These are phyloP conservation scores for Botrytis fabae DNA, from an alignment of 2,329 filamentous ascomycete genomes.

Conservation along the genomic window DNA sequence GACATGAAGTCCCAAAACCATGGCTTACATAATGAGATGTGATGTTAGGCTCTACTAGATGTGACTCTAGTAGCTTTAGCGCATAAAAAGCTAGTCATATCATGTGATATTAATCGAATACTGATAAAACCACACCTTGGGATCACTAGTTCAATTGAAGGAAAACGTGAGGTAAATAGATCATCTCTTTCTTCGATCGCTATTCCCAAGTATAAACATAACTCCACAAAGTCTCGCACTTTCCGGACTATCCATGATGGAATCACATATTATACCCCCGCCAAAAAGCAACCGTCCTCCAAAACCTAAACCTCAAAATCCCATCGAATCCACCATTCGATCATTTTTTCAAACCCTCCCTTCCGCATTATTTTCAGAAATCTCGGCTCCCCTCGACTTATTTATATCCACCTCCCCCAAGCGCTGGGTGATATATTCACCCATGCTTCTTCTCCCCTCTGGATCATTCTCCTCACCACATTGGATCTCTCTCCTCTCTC, in stretches of 20 bases:
- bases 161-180: conserved; percentile 7
- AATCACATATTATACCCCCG: neutral
- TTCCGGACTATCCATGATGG: neutral
- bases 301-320: conserved; percentile 42
- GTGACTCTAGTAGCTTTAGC: neutral
- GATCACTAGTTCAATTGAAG: neutral
- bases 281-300: conserved; percentile 25
- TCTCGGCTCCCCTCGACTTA: conserved; percentile 27
- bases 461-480: conserved; percentile 55
- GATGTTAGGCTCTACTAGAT: rapidly evolving
- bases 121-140: neutral
- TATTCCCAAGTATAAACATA: neutral
- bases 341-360: conserved; percentile 42
- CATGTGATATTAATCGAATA: rapidly evolving
- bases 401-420: conserved; percentile 46
- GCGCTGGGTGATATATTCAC: conserved; percentile 60
- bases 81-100: rapidly evolving
- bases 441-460: conserved; percentile 60
- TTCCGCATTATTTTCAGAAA: conserved; percentile 23
- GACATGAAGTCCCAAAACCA: neutral
- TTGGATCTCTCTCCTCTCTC: conserved; percentile 25
- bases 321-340: conserved; percentile 43
- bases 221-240: neutral
- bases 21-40: neutral
- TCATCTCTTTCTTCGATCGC: neutral